Evolutionary conservation across 2,329 filamentous ascomycete species (phyloP).

Genomic region (Diaporthe velutina): DNA sequence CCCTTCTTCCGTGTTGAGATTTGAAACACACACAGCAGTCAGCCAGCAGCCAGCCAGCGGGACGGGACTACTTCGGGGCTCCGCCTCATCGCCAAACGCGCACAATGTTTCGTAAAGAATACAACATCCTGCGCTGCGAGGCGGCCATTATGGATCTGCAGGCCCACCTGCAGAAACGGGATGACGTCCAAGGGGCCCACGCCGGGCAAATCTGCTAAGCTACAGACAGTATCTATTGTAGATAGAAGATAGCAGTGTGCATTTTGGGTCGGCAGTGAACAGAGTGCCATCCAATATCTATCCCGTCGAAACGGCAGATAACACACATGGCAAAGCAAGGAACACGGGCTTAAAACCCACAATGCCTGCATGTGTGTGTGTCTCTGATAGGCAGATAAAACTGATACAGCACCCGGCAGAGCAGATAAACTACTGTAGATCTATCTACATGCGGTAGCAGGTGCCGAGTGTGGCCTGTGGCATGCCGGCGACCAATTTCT

Average conservation of each 20-base stretch:
- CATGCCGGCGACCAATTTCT: background rate
- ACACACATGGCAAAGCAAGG: constrained; percentile 8
- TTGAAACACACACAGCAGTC: constrained; percentile 11
- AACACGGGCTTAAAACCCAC: background rate
- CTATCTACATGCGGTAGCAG: background rate
- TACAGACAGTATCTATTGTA: background rate
- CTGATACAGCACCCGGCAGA: background rate
- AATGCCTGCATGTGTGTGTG: background rate
- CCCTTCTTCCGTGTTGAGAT: background rate
- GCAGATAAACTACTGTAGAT: constrained; percentile 19
- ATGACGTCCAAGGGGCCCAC: constrained; percentile 28
- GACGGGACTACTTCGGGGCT: constrained; percentile 27
- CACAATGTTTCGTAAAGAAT: constrained; percentile 28
- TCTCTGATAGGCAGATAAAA: background rate
- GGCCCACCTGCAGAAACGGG: constrained; percentile 25
- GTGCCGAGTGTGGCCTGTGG: constrained; percentile 12
- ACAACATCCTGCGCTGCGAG: constrained; percentile 13
- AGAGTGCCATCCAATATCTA: background rate
- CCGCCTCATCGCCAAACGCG: constrained; percentile 30
- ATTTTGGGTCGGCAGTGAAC: background rate
- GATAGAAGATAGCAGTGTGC: background rate
- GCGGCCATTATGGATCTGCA: constrained; percentile 6
- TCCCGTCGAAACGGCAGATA: background rate
- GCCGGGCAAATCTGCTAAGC: background rate
- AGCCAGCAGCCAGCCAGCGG: constrained; percentile 1